Conservation (phyloP, 306 rosid species). For the Rosa lucieae region DNA sequence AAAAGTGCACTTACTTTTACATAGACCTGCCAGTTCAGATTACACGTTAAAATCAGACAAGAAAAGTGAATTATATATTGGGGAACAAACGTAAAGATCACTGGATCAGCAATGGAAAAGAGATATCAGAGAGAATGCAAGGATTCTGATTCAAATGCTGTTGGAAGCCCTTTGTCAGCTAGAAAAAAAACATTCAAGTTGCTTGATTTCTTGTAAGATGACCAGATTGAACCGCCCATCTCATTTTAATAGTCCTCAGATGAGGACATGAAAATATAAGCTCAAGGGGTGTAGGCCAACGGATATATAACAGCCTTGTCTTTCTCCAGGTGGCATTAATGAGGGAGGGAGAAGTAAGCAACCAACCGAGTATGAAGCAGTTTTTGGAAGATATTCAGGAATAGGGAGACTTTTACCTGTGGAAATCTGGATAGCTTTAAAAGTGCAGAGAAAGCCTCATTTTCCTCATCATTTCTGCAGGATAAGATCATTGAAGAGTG, state of each 20-base stretch:
- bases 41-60: not conserved
- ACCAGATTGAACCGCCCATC: not conserved
- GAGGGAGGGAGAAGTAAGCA: not conserved
- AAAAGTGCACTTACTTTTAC: conserved; percentile 87
- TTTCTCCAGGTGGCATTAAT: conserved; percentile 2
- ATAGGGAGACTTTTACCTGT: conserved; percentile 47
- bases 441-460: conserved; percentile 56
- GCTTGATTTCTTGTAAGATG: not conserved
- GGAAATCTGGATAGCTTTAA: conserved; percentile 78
- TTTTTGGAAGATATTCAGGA: not conserved
- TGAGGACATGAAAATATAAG: conserved; percentile 7
- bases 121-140: not conserved
- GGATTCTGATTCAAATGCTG: not conserved
- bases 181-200: conserved; percentile 1
- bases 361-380: not conserved
- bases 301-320: not conserved
- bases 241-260: not conserved
- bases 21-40: conserved; percentile 50
- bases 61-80: not conserved
- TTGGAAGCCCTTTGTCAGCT: not conserved
- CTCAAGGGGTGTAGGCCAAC: not conserved
- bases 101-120: not conserved
- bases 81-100: not conserved
- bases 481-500: conserved; percentile 9
- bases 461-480: conserved; percentile 76